A percentile compares a stretch with the other conserved stretches of the same genome.
Conservation (phyloP, 352 stramenopile species). For the Globisporangium parvum region DNA sequence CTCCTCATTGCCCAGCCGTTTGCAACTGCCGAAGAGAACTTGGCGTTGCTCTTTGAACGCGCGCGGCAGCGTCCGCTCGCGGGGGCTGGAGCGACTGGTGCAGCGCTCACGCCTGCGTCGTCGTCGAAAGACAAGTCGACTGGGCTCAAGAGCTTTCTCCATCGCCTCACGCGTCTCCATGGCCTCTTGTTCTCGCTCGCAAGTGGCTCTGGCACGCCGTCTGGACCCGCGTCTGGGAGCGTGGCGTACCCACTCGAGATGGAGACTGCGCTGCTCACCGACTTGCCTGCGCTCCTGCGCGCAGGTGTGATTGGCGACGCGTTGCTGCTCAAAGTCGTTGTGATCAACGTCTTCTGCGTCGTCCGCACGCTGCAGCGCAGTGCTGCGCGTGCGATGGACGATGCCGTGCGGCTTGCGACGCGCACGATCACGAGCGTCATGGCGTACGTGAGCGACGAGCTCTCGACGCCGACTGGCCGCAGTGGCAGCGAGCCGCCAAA, state of each 20-base stretch:
- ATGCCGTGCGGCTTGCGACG: constrained; percentile 54
- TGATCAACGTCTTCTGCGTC: constrained; percentile 77
- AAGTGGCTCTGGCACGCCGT: constrained; percentile 4
- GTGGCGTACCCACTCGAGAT: constrained; percentile 59
- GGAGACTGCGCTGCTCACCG: constrained; percentile 55
- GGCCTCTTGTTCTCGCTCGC: constrained; percentile 74
- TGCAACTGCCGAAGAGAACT: constrained; percentile 83
- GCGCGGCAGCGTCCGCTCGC: constrained; percentile 68
- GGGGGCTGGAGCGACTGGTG: constrained; percentile 16
- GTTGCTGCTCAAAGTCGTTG: constrained; percentile 70
- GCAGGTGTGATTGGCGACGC: constrained; percentile 64
- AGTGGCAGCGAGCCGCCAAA: constrained; percentile 7
- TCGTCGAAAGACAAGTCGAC: constrained; percentile 72
- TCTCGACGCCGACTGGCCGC: constrained; percentile 17
- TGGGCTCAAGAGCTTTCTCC: constrained; percentile 85
- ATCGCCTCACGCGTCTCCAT: constrained; percentile 81
- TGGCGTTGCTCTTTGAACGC: constrained; percentile 85
- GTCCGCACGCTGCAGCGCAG: constrained; percentile 25
- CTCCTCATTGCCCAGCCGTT: constrained; percentile 83
- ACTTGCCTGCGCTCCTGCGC: constrained; percentile 46
- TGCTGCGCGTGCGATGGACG: constrained; percentile 21
- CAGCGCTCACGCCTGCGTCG: constrained; percentile 27
- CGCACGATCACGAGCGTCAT: constrained; percentile 40
- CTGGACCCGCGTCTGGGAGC: constrained; percentile 1
- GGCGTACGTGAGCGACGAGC: constrained; percentile 35